A percentile compares a stretch with the other conserved stretches of the same genome.
phyloP scores from a whole-genome alignment of 768 basidiomycete genomes.

The Sarcodon aspratus region DNA sequence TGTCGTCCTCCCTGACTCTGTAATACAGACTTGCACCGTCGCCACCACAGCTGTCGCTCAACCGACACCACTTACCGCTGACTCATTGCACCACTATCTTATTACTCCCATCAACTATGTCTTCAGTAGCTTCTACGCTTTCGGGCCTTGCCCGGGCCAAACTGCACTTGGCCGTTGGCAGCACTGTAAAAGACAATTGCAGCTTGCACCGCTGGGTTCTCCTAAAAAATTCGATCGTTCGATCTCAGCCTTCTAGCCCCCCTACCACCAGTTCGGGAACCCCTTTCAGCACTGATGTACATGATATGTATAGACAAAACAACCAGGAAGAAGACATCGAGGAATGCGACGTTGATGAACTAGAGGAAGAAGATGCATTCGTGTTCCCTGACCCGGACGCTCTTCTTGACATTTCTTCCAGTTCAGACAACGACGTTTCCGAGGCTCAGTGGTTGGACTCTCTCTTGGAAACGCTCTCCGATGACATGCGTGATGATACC shows the following conservation, averaged over 20 bases:
- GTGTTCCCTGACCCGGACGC: slow-evolving; percentile 72
- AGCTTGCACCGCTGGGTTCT: slow-evolving; percentile 83
- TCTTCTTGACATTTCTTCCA: slow-evolving; percentile 25
- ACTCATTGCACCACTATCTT: slow-evolving; percentile 10
- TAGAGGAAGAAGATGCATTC: slow-evolving; percentile 50
- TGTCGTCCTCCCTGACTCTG: background rate
- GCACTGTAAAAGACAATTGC: slow-evolving; percentile 46
- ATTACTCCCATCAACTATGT: slow-evolving; percentile 14
- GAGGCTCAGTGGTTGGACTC: slow-evolving; percentile 82
- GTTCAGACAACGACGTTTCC: slow-evolving; percentile 31
- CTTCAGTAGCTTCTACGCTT: slow-evolving; percentile 31
- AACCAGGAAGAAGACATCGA: slow-evolving; percentile 30
- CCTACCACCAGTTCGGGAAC: slow-evolving; percentile 12
- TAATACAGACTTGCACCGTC: slow-evolving; percentile 11
- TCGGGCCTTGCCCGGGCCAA: slow-evolving; percentile 62
- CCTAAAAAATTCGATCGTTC: slow-evolving; percentile 72
- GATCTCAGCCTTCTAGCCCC: slow-evolving; percentile 33
- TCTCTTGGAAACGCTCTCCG: slow-evolving; percentile 60
- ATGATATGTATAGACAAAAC: slow-evolving; percentile 16
- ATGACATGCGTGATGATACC: slow-evolving; percentile 56
- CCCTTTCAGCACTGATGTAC: background rate
- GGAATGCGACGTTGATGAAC: slow-evolving; percentile 15
- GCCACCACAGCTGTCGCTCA: slow-evolving; percentile 14
- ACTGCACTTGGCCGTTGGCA: slow-evolving; percentile 50
- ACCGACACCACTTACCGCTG: slow-evolving; percentile 10